Conservation (phyloP, 169 alveolate genomes). For the Theileria annulata region DNA sequence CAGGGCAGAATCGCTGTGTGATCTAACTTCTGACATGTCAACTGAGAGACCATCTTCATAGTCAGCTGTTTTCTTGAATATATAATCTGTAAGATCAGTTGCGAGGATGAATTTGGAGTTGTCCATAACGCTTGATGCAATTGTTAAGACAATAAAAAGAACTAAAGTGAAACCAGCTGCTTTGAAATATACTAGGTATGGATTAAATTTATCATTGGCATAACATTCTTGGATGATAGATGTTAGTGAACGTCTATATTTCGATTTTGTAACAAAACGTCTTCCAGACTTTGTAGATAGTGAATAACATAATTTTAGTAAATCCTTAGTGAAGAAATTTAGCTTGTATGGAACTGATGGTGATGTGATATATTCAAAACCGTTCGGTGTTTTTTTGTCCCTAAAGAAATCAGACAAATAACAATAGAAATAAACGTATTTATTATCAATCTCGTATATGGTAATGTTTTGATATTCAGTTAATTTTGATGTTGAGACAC, state of each 20-base stretch:
- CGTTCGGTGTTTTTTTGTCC: background rate
- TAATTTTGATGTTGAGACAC: background rate
- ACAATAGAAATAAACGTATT: background rate
- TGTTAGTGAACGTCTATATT: background rate
- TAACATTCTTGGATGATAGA: background rate
- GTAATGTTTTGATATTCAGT: background rate
- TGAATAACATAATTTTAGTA: background rate
- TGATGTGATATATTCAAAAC: background rate
- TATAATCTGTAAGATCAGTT: background rate
- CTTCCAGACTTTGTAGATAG: background rate
- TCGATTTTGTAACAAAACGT: background rate
- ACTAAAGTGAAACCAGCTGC: background rate
- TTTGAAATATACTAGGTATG: background rate
- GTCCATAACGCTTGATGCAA: background rate
- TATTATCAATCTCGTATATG: background rate
- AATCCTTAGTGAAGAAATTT: background rate
- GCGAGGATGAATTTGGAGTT: background rate
- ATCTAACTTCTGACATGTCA: background rate
- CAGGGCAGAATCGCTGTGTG: slow-evolving; percentile 1
- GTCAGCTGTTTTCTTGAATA: background rate
- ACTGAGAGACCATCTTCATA: background rate
- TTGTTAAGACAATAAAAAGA: background rate
- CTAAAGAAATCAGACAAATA: background rate
- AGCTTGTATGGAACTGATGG: background rate
- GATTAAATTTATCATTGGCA: background rate